Conservation (phyloP, 202 grass and related monocot genomes). For the Schoenoplectus tabernaemontani region DNA sequence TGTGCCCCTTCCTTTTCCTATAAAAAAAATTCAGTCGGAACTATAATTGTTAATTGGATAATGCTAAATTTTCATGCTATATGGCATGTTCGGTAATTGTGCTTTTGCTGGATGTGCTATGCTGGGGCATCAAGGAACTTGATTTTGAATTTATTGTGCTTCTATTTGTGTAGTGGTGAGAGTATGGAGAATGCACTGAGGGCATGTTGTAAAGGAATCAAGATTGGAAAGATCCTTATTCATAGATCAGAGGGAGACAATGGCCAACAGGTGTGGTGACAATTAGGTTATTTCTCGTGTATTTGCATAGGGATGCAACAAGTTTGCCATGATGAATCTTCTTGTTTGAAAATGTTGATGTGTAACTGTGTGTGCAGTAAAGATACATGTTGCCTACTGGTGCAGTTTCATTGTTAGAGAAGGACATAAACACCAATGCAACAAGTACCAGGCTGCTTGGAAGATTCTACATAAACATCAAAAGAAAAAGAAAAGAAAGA, state of each 20-base stretch:
- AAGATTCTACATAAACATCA: neutral
- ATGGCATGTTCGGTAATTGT: neutral
- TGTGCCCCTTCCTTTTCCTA: neutral
- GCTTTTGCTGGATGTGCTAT: neutral
- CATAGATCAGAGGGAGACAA: constrained; percentile 85
- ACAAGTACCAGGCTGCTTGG: neutral
- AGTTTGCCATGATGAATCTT: neutral
- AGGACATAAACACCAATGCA: neutral
- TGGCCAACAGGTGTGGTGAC: constrained; percentile 75
- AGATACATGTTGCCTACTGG: neutral
- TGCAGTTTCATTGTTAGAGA: constrained; percentile 1
- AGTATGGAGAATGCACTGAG: constrained; percentile 96
- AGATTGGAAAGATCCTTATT: constrained; percentile 97
- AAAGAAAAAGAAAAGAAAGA: neutral
- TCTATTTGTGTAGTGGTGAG: constrained; percentile 59
- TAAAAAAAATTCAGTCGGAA: neutral
- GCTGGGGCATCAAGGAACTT: neutral
- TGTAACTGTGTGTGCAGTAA: neutral
- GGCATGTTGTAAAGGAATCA: constrained; percentile 97
- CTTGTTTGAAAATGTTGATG: neutral
- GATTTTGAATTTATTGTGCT: neutral
- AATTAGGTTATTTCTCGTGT: constrained; percentile 4
- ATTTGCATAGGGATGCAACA: neutral
- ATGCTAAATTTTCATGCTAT: neutral
- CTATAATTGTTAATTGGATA: neutral